Evolutionary conservation across 331 rosid species (phyloP), one percentile per base, ranked within the genome.

Genomic region (Phaseolus coccineus): DNA sequence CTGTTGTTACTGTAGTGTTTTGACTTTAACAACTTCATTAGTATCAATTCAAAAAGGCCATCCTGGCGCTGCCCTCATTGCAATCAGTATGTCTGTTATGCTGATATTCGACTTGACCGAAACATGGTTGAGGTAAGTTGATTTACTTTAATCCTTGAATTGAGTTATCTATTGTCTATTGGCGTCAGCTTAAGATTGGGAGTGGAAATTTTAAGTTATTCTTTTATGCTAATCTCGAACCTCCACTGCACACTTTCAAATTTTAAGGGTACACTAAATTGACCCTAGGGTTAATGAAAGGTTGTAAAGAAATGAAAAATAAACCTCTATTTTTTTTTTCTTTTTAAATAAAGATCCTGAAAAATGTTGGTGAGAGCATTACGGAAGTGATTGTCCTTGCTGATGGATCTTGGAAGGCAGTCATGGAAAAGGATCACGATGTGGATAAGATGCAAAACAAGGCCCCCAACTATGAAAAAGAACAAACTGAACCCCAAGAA

Each of bases 61-160:
- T 89, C 89, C n/a, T 96, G 98, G 99, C 93, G 97, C 85, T 96
- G 99, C 84, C 99, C 99, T 52, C 92, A 88, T 84, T 96, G 99
- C 87, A 92, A 84, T 84, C 98, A 90, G 85, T 44, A 1, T 79
- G 90, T 96, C 71, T 85, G 93, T 90, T 91, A 85, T 87, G 59
- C 73, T 67, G 94, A 93, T 69, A 86, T 96, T 76, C 87, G 93
- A 70, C 79, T 91, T 46, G 99, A 93, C 81, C 90, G 87, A 59
- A 87, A 91, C 78, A 96, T 96, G 96, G 89, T 86, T 30, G 91
- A 96, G 98, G 98, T 81, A 84, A 87, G 97, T 89, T 35, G 68
- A 79, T 79, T 67, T 81, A 62, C 52, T 79, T 53, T 16, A 35
- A 33, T 83, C 50, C 67, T 73, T 68, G 64, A 70, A 22, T 63